phyloP scores from a whole-genome alignment of 2,329 filamentous ascomycete species.

The Lasiodiplodia sp. region DNA sequence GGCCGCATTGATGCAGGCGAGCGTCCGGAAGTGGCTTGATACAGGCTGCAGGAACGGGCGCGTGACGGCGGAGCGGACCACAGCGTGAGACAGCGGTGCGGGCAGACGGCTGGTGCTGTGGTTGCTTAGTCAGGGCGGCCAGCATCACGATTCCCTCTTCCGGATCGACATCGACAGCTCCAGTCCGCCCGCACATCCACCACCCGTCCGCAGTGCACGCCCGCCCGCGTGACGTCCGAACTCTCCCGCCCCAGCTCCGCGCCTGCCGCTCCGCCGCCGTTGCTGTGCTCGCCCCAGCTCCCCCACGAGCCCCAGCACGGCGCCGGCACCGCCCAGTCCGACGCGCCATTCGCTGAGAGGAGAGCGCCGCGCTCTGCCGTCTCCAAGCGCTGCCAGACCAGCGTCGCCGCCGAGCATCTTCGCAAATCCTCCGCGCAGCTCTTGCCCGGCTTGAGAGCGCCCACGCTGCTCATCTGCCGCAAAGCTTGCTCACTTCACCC shows the following conservation, averaged over 20 bases:
- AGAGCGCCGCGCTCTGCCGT: constrained; percentile 17
- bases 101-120: background rate
- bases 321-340: constrained; percentile 15
- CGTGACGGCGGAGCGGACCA: constrained; percentile 16
- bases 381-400: constrained; percentile 5
- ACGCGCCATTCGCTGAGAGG: constrained; percentile 21
- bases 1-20: constrained; percentile 1
- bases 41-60: constrained; percentile 23
- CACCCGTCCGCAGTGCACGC: constrained; percentile 17
- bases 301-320: background rate
- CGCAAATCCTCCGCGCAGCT: constrained; percentile 22
- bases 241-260: constrained; percentile 9
- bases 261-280: background rate
- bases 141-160: constrained; percentile 30
- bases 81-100: constrained; percentile 10
- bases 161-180: constrained; percentile 27
- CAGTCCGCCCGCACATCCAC: constrained; percentile 19
- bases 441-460: constrained; percentile 2
- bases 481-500: background rate
- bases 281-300: background rate
- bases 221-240: constrained; percentile 15
- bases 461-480: background rate
- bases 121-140: constrained; percentile 23
- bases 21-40: constrained; percentile 15
- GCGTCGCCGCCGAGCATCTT: constrained; percentile 9